phyloP scores from a whole-genome alignment of 1,284 basidiomycete species.

The Cutaneotrichosporon cavernicola region DNA sequence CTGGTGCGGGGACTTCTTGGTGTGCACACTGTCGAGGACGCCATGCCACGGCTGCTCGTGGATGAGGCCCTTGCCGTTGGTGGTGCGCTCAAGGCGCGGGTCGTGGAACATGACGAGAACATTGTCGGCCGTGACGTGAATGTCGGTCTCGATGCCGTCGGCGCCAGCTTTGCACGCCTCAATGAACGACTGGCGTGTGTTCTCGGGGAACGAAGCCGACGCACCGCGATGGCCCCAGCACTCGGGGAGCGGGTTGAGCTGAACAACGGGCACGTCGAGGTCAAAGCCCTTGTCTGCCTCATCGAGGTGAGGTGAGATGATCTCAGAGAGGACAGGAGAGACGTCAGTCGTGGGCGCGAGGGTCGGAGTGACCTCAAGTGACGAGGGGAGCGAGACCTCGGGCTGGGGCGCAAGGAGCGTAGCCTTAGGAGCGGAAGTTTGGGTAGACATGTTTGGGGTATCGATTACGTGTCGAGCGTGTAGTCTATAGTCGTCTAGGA shows the following conservation, averaged over 20 bases:
- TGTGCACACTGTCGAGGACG: constrained; percentile 65
- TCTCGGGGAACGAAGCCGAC: constrained; percentile 66
- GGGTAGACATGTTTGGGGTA: constrained; percentile 9
- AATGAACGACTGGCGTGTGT: constrained; percentile 88
- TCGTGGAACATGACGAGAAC: constrained; percentile 96
- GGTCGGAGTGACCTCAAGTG: constrained; percentile 27
- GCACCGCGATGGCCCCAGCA: constrained; percentile 96
- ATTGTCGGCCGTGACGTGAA: constrained; percentile 87
- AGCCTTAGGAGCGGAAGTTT: background rate
- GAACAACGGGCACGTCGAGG: constrained; percentile 21
- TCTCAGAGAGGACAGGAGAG: constrained; percentile 34
- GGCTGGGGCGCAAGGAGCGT: background rate
- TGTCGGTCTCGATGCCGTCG: constrained; percentile 95
- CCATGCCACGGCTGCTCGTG: constrained; percentile 55
- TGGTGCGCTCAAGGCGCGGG: constrained; percentile 62
- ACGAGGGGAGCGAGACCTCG: background rate
- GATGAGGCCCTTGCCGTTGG: constrained; percentile 59
- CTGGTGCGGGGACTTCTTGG: constrained; percentile 76
- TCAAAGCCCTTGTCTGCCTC: constrained; percentile 26
- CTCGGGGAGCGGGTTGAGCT: constrained; percentile 55
- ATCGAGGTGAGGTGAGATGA: constrained; percentile 34
- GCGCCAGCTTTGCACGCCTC: constrained; percentile 89
- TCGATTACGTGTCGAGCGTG: background rate
- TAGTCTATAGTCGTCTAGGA: constrained; percentile 8
- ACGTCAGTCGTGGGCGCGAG: constrained; percentile 28